phyloP scores from a whole-genome alignment of 352 stramenopile genomes.

The Globisporangium parvum region DNA sequence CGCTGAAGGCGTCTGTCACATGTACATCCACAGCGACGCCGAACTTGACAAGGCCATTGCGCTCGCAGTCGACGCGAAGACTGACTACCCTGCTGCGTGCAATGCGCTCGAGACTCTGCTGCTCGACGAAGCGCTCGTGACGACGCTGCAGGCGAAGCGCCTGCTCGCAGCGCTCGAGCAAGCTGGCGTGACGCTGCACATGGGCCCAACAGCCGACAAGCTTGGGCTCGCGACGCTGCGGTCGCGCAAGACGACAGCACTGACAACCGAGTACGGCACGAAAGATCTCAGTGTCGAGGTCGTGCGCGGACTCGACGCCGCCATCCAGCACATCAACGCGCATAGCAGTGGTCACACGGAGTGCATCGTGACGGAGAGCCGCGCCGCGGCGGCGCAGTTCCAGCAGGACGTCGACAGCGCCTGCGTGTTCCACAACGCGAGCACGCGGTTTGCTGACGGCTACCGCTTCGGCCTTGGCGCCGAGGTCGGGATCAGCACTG shows the following conservation, averaged over 20 bases:
- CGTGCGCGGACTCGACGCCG: slow-evolving; percentile 82
- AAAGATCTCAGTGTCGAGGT: slow-evolving; percentile 94
- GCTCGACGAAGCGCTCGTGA: slow-evolving; percentile 88
- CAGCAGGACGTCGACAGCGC: slow-evolving; percentile 91
- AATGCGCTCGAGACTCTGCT: slow-evolving; percentile 97
- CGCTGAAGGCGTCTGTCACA: slow-evolving; percentile 97
- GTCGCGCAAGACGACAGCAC: slow-evolving; percentile 65
- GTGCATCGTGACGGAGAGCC: slow-evolving; percentile 93
- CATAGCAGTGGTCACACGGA: slow-evolving; percentile 97
- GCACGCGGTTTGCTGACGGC: slow-evolving; percentile 93
- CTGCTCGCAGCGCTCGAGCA: slow-evolving; percentile 83
- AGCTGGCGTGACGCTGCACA: slow-evolving; percentile 91
- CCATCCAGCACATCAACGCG: slow-evolving; percentile 94
- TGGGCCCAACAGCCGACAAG: slow-evolving; percentile 84
- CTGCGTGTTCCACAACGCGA: slow-evolving; percentile 98
- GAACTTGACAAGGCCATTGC: slow-evolving; percentile 79
- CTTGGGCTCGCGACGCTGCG: slow-evolving; percentile 50
- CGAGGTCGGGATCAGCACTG: slow-evolving; percentile 97
- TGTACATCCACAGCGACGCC: slow-evolving; percentile 94
- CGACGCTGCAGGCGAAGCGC: slow-evolving; percentile 57
- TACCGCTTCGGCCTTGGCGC: slow-evolving; percentile 97
- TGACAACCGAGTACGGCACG: slow-evolving; percentile 94
- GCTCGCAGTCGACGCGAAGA: slow-evolving; percentile 97
- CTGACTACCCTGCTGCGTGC: slow-evolving; percentile 96
- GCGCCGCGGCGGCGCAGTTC: slow-evolving; percentile 61